phyloP scores from a whole-genome alignment of 495 filamentous ascomycete genomes.

The Penicillium atrosanguineum region DNA sequence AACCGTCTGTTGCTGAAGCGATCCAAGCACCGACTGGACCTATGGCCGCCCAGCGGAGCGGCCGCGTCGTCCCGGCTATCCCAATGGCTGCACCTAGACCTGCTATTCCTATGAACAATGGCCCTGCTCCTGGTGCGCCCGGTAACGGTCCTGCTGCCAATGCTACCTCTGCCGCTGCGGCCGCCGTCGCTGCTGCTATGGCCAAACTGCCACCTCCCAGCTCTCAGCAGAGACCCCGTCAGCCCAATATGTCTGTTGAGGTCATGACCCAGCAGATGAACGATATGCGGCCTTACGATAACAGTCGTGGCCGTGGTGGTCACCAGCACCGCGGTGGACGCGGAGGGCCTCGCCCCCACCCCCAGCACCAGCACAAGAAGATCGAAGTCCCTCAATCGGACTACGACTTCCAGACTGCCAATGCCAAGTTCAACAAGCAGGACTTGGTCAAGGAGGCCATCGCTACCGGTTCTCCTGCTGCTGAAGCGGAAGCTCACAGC shows the following conservation, averaged over 20 bases:
- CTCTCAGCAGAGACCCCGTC: conserved; percentile 42
- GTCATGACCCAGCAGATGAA: conserved; percentile 81
- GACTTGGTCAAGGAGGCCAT: conserved; percentile 91
- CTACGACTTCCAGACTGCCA: conserved; percentile 89
- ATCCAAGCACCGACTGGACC: conserved; percentile 52
- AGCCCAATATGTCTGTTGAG: conserved; percentile 58
- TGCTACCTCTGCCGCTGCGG: conserved; percentile 78
- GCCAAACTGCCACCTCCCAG: conserved; percentile 64
- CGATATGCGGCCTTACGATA: conserved; percentile 73
- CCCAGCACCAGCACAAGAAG: conserved; percentile 52
- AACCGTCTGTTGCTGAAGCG: conserved; percentile 54
- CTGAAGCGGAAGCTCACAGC: conserved; percentile 45
- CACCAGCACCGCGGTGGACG: conserved; percentile 55
- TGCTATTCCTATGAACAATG: conserved; percentile 39
- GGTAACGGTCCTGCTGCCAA: conserved; percentile 52
- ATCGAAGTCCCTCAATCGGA: conserved; percentile 85
- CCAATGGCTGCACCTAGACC: conserved; percentile 48
- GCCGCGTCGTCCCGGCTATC: conserved; percentile 71
- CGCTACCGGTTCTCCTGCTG: conserved; percentile 67
- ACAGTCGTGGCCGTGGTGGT: conserved; percentile 51
- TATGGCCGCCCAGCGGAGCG: conserved; percentile 51
- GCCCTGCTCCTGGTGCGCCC: conserved; percentile 27
- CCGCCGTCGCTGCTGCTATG: conserved; percentile 87
- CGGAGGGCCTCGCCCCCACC: conserved; percentile 49
- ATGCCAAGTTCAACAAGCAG: conserved; percentile 98